Evolutionary conservation across 371 early-diverging fungal genomes (phyloP).

Genomic region (Saksenaea oblongispora): DNA sequence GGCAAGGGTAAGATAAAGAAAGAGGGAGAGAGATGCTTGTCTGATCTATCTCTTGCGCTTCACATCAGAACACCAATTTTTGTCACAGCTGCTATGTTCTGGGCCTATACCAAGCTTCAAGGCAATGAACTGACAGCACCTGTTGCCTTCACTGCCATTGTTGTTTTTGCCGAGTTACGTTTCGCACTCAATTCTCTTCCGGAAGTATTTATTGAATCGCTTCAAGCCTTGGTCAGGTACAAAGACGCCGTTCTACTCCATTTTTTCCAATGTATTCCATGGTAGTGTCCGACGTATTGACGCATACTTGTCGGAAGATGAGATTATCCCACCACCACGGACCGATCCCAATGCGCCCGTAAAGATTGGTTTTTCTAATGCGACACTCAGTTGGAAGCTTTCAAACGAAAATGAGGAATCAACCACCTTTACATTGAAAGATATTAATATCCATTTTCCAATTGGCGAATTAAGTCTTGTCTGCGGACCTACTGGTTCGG

Average conservation of each 20-base stretch:
- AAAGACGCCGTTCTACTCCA: not conserved
- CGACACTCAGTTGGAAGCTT: constrained; percentile 40
- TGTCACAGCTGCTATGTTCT: constrained; percentile 58
- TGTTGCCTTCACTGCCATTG: constrained; percentile 65
- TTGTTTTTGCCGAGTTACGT: constrained; percentile 57
- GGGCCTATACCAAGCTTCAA: constrained; percentile 57
- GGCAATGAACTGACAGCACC: constrained; percentile 61
- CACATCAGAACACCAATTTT: constrained; percentile 54
- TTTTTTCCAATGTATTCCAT: not conserved
- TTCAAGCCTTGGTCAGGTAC: constrained; percentile 45
- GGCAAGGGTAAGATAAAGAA: constrained; percentile 34
- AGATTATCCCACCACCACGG: constrained; percentile 53
- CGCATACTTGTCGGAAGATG: constrained; percentile 72
- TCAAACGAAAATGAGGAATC: constrained; percentile 19
- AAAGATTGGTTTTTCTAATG: constrained; percentile 49
- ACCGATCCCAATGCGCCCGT: constrained; percentile 37
- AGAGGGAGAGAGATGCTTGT: not conserved
- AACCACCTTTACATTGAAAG: constrained; percentile 45
- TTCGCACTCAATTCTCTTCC: constrained; percentile 61
- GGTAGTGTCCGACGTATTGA: constrained; percentile 66
- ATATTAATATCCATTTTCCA: constrained; percentile 59
- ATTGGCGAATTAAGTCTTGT: constrained; percentile 56
- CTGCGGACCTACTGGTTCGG: constrained; percentile 69
- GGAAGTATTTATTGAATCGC: constrained; percentile 48
- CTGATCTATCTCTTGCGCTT: constrained; percentile 1